Conservation (phyloP, 1,284 basidiomycete species). For the Ganoderma leucocontextum region DNA sequence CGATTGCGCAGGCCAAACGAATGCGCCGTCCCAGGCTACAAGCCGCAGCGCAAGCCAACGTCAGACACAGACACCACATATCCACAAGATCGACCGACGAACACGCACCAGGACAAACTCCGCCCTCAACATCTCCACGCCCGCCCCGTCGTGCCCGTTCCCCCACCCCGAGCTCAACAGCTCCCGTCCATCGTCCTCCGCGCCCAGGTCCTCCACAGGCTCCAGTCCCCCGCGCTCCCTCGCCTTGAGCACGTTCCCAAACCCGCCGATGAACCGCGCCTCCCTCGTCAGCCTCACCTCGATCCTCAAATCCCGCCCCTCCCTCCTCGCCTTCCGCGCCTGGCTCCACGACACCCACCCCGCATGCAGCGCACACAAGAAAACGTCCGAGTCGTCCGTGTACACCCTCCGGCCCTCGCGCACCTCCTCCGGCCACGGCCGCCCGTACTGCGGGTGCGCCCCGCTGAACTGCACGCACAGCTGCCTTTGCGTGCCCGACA, state of each 20-base stretch:
- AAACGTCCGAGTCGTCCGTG: conserved; percentile 78
- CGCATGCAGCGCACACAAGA: conserved; percentile 78
- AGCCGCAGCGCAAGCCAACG: neutral
- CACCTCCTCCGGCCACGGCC: conserved; percentile 38
- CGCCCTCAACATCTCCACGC: conserved; percentile 70
- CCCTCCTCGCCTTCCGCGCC: conserved; percentile 55
- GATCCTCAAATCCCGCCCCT: conserved; percentile 63
- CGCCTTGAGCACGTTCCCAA: conserved; percentile 35
- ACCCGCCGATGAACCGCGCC: conserved; percentile 54
- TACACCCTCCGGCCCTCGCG: conserved; percentile 58
- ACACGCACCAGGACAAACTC: conserved; percentile 66
- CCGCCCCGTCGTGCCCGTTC: conserved; percentile 77
- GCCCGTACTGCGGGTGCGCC: conserved; percentile 31
- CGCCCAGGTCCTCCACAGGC: conserved; percentile 40
- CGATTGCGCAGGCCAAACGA: conserved; percentile 66
- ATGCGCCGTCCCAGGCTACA: conserved; percentile 56
- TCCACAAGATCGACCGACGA: neutral
- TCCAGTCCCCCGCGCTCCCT: conserved; percentile 31
- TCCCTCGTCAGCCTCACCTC: conserved; percentile 54
- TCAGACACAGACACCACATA: conserved; percentile 18
- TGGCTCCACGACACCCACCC: conserved; percentile 70
- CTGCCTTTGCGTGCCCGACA: conserved; percentile 37
- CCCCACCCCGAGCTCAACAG: conserved; percentile 77
- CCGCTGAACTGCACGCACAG: conserved; percentile 42
- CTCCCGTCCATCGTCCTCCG: conserved; percentile 67